Evolutionary conservation across 768 basidiomycete genomes (phyloP).

Genomic region (Polyporus arcularius): DNA sequence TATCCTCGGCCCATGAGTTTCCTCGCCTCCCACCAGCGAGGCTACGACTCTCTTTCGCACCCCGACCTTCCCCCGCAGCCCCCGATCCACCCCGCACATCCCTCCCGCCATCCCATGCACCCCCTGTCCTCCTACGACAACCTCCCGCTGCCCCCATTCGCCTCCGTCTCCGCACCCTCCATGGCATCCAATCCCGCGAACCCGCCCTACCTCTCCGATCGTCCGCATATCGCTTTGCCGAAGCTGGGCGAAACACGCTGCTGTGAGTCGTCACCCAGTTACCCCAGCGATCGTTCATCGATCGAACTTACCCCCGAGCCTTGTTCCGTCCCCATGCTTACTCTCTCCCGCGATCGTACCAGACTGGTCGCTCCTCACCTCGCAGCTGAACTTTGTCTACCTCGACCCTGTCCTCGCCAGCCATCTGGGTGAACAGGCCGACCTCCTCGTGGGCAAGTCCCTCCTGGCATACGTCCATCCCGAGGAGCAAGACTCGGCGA

Average conservation of each 20-base stretch:
- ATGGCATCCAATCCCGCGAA: constrained; percentile 24
- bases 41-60: constrained; percentile 32
- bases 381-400: constrained; percentile 77
- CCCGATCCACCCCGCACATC: constrained; percentile 14
- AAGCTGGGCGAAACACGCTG: constrained; percentile 74
- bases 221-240: constrained; percentile 41
- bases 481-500: constrained; percentile 76
- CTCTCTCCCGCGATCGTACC: constrained; percentile 24
- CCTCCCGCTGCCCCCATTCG: constrained; percentile 35
- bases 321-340: constrained; percentile 23
- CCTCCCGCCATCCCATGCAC: constrained; percentile 23
- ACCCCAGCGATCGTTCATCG: constrained; percentile 38
- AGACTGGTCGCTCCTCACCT: constrained; percentile 85
- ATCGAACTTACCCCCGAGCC: constrained; percentile 39
- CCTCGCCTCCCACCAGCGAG: constrained; percentile 30
- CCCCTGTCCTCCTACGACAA: constrained; percentile 35
- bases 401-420: constrained; percentile 75
- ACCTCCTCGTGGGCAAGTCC: constrained; percentile 66
- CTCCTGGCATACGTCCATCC: constrained; percentile 83
- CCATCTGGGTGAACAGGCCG: constrained; percentile 74
- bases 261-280: constrained; percentile 52
- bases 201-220: constrained; percentile 35
- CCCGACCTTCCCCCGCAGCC: constrained; percentile 26
- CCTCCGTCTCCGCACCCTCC: constrained; percentile 26
- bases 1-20: constrained; percentile 33